Base-by-base conservation (phyloP, 163 green algal species). In the Prototheca cutis region DNA sequence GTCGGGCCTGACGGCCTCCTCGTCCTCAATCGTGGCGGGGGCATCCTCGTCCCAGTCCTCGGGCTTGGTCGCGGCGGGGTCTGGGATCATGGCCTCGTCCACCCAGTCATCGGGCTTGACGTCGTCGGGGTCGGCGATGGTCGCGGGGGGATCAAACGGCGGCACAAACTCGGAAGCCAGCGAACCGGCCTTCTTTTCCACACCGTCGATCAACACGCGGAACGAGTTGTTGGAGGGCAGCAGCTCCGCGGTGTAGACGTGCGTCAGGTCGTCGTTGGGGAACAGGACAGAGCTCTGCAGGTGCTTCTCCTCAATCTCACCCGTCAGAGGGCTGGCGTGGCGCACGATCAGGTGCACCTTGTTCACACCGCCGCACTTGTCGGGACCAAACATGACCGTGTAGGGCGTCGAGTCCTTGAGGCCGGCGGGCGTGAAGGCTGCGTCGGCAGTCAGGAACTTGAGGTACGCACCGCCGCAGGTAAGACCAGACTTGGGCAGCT, bases 301-400 rank as follows among this genome's bases (percentile, higher is more conserved):
- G 76, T 95, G 87, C 67, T 93, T 88, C 74, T 95, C 87, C 61
- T 87, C 74, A 48, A 89, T 80, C 25, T 71, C 65, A 21, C 83
- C 80, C 23, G 72, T 87, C 32, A 75, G 78, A 36, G 80, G 76
- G 47, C 53, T 80, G 55, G 81, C 79, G 69, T 91, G 83, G 36
- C 75, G 68, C 29, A 95, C 61, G 48, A 95, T 95, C 28, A 94
- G 71, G 72, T 95, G 86, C 17, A 76, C 78, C 79, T 90, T 93
- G 70, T 89, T 89, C 7, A 80, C 87, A 19, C 60, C 39, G 13
- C 87, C 88, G 61, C 88, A 96, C 67, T 91, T 90, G 71, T 96
- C 86, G n/a, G 89, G 86, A 3, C 89, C 89, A 77, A 97, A 97
- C 89, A 96, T 96, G 67, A 96, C 66, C 30, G 65, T 84, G 80